Conservation (phyloP, 176 grass and related monocot species). For the Oryza glaberrima region DNA sequence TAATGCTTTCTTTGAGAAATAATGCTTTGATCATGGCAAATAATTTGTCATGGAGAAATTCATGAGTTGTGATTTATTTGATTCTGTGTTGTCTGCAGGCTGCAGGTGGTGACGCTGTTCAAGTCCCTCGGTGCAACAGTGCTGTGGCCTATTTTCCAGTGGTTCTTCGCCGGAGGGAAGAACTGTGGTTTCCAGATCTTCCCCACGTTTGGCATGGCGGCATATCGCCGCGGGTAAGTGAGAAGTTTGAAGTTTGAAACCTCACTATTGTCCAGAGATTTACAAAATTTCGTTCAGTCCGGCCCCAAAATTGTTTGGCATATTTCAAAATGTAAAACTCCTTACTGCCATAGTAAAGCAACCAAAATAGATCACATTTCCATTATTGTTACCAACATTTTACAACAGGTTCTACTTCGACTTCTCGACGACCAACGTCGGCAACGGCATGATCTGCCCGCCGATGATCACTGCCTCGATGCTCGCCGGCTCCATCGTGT, state of each 20-base stretch:
- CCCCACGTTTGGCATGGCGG: slow-evolving; percentile 47
- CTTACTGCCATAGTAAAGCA: not conserved
- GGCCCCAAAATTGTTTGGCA: too few relatives aligned
- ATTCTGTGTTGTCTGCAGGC: not conserved
- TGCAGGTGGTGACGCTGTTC: slow-evolving; percentile 44
- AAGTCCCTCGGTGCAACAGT: slow-evolving; percentile 47
- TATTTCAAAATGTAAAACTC: too few relatives aligned
- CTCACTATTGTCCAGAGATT: too few relatives aligned
- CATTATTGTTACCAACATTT: not conserved
- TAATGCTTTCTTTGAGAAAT: not conserved
- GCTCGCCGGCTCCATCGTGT: slow-evolving; percentile 44
- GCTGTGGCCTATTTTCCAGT: slow-evolving; percentile 46
- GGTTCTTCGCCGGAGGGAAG: slow-evolving; percentile 47
- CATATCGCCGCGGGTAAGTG: slow-evolving; percentile 38
- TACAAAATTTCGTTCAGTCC: too few relatives aligned
- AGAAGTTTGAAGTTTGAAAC: not conserved
- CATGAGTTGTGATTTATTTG: not conserved
- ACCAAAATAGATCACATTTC: not conserved
- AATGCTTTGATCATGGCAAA: not conserved
- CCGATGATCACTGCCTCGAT: slow-evolving; percentile 45
- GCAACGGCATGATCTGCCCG: slow-evolving; percentile 61
- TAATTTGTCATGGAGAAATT: not conserved
- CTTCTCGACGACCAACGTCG: slow-evolving; percentile 50
- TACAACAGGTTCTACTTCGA: slow-evolving; percentile 49
- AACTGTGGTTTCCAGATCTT: slow-evolving; percentile 48